Base-by-base conservation (phyloP, 768 basidiomycete species). In the Mycena kentingensis region DNA sequence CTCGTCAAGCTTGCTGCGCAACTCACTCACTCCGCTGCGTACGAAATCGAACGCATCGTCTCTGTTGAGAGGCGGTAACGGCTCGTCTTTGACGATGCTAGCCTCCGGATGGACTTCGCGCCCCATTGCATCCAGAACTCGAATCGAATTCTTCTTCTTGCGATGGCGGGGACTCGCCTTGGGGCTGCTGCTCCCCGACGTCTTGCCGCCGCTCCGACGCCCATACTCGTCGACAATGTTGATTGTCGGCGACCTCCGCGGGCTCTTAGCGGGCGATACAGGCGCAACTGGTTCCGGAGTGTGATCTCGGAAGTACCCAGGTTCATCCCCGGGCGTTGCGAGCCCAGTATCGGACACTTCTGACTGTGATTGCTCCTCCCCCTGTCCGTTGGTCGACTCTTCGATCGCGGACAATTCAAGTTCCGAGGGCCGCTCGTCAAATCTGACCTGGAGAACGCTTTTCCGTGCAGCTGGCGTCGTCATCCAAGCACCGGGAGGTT, bases 201-300 rank as follows among this genome's bases (percentile, higher is more conserved):
- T 52, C 38, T 11, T 58, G 48, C 35, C 54, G 31, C 54, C 63
- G 67, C 63, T 82, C 77, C 48, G 53, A 36, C 81, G 71, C 8
- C 88, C 88, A 64, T 79, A 90, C 7, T 83, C 85, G 67, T 91
- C 88, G 24, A 90, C 70, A n/a, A 90, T 62, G 22, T 86, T 80
- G 29, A 90, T 75, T 43, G 73, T 73, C 5, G 79, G 44, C 13
- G 44, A 46, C 15, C 68, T 71, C 11, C 55, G 38, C 19, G 36
- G 21, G 44, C 49, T 52, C 47, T 59, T 50, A 31, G 66, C 52
- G 6, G 39, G 34, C 31, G 63, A 58, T 16, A 49, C 35, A 16
- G 59, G 37, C 38, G 45, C 61, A 42, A 55, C 51, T 25, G 64
- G 50, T 4, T 65, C 61, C 8, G 58, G 62, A 21, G 58, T 55